A percentile compares a stretch with the other conserved stretches of the same genome.
Conservation (phyloP, 495 filamentous ascomycete species). For the Gamarada debralockiae region DNA sequence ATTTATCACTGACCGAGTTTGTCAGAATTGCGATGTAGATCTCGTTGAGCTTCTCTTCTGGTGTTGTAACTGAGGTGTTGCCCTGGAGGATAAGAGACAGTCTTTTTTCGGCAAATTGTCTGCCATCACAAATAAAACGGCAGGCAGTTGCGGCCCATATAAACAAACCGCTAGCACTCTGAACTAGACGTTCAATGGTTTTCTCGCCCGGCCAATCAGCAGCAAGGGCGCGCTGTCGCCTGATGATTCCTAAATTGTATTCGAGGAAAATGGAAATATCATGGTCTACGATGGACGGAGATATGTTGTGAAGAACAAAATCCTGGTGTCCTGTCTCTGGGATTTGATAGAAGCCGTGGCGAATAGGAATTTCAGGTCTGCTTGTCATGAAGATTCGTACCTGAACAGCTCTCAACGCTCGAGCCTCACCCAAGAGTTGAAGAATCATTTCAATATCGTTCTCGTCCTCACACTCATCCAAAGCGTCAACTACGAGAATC, state of each 20-base stretch:
- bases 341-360: not conserved
- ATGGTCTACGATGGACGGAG: no score
- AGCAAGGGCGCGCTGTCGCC: not conserved
- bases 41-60: slow-evolving; percentile 4
- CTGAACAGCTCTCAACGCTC: slow-evolving; percentile 7
- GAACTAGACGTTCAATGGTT: slow-evolving; percentile 5
- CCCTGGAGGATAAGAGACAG: not conserved
- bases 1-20: not conserved
- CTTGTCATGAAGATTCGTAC: slow-evolving; percentile 25
- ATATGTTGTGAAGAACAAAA: no score
- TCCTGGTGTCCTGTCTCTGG: no score
- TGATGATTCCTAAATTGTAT: slow-evolving; percentile 13
- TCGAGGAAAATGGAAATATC: no score
- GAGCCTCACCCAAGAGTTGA: slow-evolving; percentile 18
- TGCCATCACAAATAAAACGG: slow-evolving; percentile 3
- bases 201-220: slow-evolving; percentile 1
- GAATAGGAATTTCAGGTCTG: slow-evolving; percentile 28
- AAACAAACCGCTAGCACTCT: slow-evolving; percentile 3
- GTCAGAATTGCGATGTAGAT: slow-evolving; percentile 1
- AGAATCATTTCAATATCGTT: slow-evolving; percentile 18
- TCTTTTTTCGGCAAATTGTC: slow-evolving; percentile 6
- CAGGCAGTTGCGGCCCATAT: no score
- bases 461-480: slow-evolving; percentile 24
- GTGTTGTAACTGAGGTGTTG: not conserved
- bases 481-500: slow-evolving; percentile 20